Percentiles rank a stretch among this genome's conserved stretches.
Conservation (phyloP, 2,329 filamentous ascomycete genomes). For the Aotearoamyces nothofagi region DNA sequence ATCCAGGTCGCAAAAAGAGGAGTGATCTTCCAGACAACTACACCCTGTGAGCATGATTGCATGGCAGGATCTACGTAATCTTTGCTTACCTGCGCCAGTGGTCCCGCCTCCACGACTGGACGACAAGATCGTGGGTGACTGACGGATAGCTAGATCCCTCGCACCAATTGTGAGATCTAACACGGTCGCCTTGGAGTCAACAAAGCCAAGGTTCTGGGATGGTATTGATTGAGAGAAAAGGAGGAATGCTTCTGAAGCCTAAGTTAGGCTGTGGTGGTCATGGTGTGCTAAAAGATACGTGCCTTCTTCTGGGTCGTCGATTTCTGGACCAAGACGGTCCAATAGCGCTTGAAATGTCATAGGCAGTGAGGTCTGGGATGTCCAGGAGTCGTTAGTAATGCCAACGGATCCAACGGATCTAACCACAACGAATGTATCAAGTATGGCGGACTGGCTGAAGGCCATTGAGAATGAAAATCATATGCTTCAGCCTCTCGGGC, state of each 20-base stretch:
- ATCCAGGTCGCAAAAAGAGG: conserved; percentile 75
- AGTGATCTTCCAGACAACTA: conserved; percentile 85
- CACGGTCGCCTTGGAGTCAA: conserved; percentile 52
- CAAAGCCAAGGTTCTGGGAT: conserved; percentile 68
- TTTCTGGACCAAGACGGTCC: conserved; percentile 28
- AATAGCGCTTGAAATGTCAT: conserved; percentile 23
- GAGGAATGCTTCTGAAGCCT: conserved; percentile 61
- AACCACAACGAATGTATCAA: no score
- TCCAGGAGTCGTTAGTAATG: no score
- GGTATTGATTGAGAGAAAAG: conserved; percentile 67
- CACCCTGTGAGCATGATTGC: conserved; percentile 1
- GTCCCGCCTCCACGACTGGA: conserved; percentile 61
- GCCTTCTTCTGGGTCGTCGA: conserved; percentile 47
- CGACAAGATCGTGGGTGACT: conserved; percentile 69
- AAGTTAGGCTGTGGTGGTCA: conserved; percentile 1
- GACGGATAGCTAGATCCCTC: conserved; percentile 60
- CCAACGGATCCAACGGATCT: no score
- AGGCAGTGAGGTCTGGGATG: no score
- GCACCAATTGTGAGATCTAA: conserved; percentile 55
- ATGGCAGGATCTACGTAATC: no score
- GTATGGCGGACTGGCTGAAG: no score
- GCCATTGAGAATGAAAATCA: no score
- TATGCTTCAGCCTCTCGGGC: no score
- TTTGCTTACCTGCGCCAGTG: conserved; percentile 53
- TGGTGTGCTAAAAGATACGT: conserved; percentile 6